Base-by-base conservation (phyloP, 116 monocot genomes). In the Iris pallida region DNA sequence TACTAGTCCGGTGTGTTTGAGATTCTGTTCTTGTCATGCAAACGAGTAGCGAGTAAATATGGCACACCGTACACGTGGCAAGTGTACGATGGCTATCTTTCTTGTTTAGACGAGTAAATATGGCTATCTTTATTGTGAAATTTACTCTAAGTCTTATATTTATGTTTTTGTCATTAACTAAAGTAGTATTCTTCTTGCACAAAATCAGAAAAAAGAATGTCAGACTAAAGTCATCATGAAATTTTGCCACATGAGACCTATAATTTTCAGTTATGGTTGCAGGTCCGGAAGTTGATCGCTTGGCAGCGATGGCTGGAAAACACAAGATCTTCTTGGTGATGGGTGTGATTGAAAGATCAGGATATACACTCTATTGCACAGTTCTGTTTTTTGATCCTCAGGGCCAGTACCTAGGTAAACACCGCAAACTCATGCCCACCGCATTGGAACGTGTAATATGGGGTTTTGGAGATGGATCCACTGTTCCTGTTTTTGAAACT, bases 391-490 rank as follows among this genome's bases (percentile, higher is more conserved):
- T 98, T 18, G 85, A 98, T 78, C 62, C 81, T 76, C 82, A 85
- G 6, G 92, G 97, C 4, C 83, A 68, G n/a, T 98, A 92, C 70
- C 69, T 98, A 10, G 97, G 97, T 4, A 92, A 98, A 58, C 92
- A 98, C 72, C 84, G 90, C 14, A 98, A 98, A 71, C 80, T 98
- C 61, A 90, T 97, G 93, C 97, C 97, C 30, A 90, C 97, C 30
- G 90, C 70, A 53, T 20, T 98, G 61, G 97, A 98, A 70, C 89
- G 97, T 57, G 62, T 98, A 54, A 92, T 92, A 63, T 98, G 97
- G 97, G 97, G 97, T 3, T 98, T 98, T 73, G 97, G 97, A 7
- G 97, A 98, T 83, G 97, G 97, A 62, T 98, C 97, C 5, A 98
- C 93, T 7, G 85, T 98, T 75, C 97, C 97, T 41, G 97, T 98